Evolutionary conservation across 2,329 filamentous ascomycete genomes (phyloP), one percentile per base, ranked within the genome.

Genomic region (Plenodomus biglobosus): DNA sequence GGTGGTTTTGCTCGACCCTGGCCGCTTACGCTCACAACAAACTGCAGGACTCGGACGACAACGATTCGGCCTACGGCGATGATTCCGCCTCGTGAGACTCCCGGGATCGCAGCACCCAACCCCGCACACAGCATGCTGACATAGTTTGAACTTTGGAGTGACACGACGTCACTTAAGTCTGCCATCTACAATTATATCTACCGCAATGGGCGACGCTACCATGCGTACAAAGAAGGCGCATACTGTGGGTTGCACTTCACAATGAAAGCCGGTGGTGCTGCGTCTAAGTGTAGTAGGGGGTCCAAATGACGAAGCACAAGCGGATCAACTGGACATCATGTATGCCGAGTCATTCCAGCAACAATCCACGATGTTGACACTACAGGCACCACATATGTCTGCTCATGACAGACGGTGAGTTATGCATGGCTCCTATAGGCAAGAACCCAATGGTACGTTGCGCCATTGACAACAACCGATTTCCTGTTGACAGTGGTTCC

Each of bases 261-360:
- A 11, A 15, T 20, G 10, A 17, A 32, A 16, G 5, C 17, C 34
- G 15, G 19, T 46, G 19, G 34, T n/a, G n/a, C 17, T 16, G 44
- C 47, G 22, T 46, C 47, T 46, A 53, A 35, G 46, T 11, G 20
- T 3, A 22, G 17, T 38, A 56, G 54, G 58, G 56, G 61, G 59
- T 2, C 59, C 61, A 3, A 74, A 73, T 40, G 71, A 74, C 42
- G 69, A 74, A 44, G 53, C 47, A 15, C 66, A 70, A 40, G 61
- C 68, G 39, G 65, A 76, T 52, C 61, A 71, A 30, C 64, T 73
- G 36, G 73, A 75, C 52, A 66, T 77, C 34, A 69, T 71, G 59
- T 59, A 58, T 30, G 58, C 20, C 34, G 8, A 5, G 16, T 27
- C n/a, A n/a, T n/a, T n/a, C n/a, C n/a, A n/a, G 4, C 13, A 27